Evolutionary conservation across 331 rosid genomes (phyloP).

Genomic region (Quercus lobata): DNA sequence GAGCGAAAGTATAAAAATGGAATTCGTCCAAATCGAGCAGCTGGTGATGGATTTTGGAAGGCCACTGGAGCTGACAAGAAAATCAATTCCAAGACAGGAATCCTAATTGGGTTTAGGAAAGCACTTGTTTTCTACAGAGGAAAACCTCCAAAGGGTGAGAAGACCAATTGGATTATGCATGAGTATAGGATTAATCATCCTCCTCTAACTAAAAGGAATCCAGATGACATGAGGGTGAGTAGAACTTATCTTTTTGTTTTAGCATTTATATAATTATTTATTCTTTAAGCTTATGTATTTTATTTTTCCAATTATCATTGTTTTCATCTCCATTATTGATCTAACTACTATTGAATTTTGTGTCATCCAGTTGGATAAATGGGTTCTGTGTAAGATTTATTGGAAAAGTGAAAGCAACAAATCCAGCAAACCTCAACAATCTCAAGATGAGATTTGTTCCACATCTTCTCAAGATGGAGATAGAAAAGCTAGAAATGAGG

Average conservation of each 20-base stretch:
- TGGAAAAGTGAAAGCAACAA: neutral
- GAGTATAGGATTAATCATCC: constrained; percentile 1
- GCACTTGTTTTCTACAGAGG: constrained; percentile 17
- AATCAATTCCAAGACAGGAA: neutral
- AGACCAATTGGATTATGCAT: constrained; percentile 21
- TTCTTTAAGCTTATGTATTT: neutral
- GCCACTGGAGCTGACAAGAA: neutral
- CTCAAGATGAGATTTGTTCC: no score
- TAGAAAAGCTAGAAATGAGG: no score
- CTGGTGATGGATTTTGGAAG: constrained; percentile 23
- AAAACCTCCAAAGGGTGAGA: constrained; percentile 12
- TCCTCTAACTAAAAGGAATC: neutral
- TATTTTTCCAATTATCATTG: no score
- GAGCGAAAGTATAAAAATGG: constrained; percentile 15
- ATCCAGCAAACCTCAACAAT: no score
- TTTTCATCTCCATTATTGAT: no score
- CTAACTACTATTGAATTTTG: no score
- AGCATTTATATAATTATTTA: neutral
- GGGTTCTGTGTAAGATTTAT: constrained; percentile 23
- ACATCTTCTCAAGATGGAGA: no score
- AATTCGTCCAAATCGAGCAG: constrained; percentile 1
- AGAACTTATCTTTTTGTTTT: neutral
- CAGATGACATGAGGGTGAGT: constrained; percentile 22
- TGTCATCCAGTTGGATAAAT: constrained; percentile 19
- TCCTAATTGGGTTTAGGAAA: neutral